These are phyloP conservation scores for Trapa bicornis DNA, from an alignment of 345 rosid species.

Conservation along the genomic window DNA sequence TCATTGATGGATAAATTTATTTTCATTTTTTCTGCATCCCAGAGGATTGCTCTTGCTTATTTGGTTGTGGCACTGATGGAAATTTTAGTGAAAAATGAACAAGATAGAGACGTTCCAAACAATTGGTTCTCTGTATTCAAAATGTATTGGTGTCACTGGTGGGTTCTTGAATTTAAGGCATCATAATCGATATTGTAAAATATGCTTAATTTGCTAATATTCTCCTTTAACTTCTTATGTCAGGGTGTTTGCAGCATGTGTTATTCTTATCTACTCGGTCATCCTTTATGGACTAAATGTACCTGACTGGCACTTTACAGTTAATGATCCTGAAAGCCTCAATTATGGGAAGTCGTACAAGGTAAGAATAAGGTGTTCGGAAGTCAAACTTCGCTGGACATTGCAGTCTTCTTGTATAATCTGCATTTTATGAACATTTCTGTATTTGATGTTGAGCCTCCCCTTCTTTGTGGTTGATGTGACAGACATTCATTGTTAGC, in stretches of 20 bases:
- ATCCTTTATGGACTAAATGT: constrained; percentile 49
- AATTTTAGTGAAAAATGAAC: constrained; percentile 34
- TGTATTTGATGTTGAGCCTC: background rate
- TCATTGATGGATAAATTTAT: background rate
- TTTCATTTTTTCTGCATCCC: constrained; percentile 1
- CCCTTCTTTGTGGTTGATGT: background rate
- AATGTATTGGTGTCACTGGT: constrained; percentile 64
- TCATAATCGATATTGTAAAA: background rate
- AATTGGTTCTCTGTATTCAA: constrained; percentile 39
- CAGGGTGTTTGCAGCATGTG: constrained; percentile 57
- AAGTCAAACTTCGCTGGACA: background rate
- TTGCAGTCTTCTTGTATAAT: background rate
- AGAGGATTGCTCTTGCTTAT: constrained; percentile 92
- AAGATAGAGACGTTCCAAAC: constrained; percentile 18
- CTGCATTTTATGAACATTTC: background rate
- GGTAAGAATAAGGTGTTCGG: constrained; percentile 38
- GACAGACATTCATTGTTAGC: background rate
- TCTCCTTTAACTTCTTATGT: constrained; percentile 9
- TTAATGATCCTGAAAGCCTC: constrained; percentile 25
- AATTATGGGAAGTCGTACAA: constrained; percentile 50
- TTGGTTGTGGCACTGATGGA: constrained; percentile 53
- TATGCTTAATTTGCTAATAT: background rate
- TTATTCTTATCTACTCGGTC: constrained; percentile 43
- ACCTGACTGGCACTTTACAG: constrained; percentile 72
- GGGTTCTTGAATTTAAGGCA: constrained; percentile 6